Base-by-base conservation (phyloP, 352 stramenopile genomes). In the Phytopythium kandeliae region DNA sequence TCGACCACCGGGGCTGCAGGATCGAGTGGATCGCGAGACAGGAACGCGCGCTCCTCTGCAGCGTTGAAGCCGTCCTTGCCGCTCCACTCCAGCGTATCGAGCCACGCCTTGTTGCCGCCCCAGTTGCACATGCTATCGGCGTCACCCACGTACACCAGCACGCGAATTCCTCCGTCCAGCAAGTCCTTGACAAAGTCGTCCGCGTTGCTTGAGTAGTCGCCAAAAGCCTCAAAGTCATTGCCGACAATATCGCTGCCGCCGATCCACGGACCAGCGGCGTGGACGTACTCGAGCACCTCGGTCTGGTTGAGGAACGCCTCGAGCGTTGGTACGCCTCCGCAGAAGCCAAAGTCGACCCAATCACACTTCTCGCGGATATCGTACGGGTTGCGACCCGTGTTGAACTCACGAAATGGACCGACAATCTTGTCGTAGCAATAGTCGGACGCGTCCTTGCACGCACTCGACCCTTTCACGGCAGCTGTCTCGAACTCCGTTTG, bases 71-170 rank as follows among this genome's bases (percentile, higher is more conserved):
- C 84, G 8, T 65, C 62, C 44, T 87, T 80, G 51, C 92, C 87
- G 15, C 57, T 54, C 95, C 95, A 98, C 12, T 97, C 74, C 30
- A 98, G 69, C 5, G 59, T 79, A 8, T 85, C 55, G 6, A 88
- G 97, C 93, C 92, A 98, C 3, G 92, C 92, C 48, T 86, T 60
- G 60, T 98, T 98, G 26, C 94, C 94, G 43, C 98, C 59, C 74
- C 96, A 98, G 59, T 98, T 98, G 71, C 90, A 98, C 62, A 98
- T 97, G 55, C 97, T 94, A 57, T 98, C 96, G 17, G 89, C 73
- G 67, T 98, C 96, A 41, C 96, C 96, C 15, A 90, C 89, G 72
- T 98, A 98, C 54, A 98, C 92, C n/a, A 98, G 71, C 8, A 96
- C 89, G 8, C 67, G 73, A 8, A 86, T 48, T 8, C 51, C 62